Percentiles rank a stretch among this genome's conserved stretches.
Evolutionary conservation across 1,284 basidiomycete species (phyloP).

Genomic region (Phellopilus nigrolimitatus): DNA sequence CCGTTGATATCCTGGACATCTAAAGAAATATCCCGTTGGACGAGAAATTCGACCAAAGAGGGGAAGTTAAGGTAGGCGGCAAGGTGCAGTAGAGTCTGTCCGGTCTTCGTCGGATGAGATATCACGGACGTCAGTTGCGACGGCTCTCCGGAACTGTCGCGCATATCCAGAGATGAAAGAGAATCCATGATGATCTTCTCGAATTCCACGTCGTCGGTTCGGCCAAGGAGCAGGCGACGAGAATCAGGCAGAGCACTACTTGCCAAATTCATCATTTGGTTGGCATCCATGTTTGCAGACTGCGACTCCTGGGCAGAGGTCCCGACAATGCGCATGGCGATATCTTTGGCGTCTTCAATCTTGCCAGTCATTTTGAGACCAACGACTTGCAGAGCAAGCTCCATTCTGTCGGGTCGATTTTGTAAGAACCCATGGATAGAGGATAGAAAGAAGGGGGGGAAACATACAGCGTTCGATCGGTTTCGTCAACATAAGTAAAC

Average conservation of each 20-base stretch:
- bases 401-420: slow-evolving; percentile 63
- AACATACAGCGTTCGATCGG: slow-evolving; percentile 79
- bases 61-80: slow-evolving; percentile 80
- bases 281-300: slow-evolving; percentile 31
- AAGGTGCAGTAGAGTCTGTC: slow-evolving; percentile 86
- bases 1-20: slow-evolving; percentile 89
- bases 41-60: slow-evolving; percentile 66
- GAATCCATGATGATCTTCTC: slow-evolving; percentile 79
- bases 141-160: slow-evolving; percentile 34
- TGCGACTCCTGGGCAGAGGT: slow-evolving; percentile 40
- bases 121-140: slow-evolving; percentile 43
- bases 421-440: slow-evolving; percentile 24
- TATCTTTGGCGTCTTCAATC: slow-evolving; percentile 87
- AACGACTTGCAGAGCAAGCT: slow-evolving; percentile 90
- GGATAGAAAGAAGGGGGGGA: slow-evolving; percentile 31
- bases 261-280: slow-evolving; percentile 51
- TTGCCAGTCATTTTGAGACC: slow-evolving; percentile 96
- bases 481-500: slow-evolving; percentile 90
- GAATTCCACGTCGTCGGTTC: slow-evolving; percentile 56
- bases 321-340: slow-evolving; percentile 81
- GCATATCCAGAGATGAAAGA: slow-evolving; percentile 67
- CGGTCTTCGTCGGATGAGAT: slow-evolving; percentile 59
- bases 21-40: slow-evolving; percentile 70
- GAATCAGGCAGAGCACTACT: slow-evolving; percentile 42
- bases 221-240: slow-evolving; percentile 48